Conservation (phyloP, 2,329 filamentous ascomycete genomes). For the Ceratocystiopsis minuta region DNA sequence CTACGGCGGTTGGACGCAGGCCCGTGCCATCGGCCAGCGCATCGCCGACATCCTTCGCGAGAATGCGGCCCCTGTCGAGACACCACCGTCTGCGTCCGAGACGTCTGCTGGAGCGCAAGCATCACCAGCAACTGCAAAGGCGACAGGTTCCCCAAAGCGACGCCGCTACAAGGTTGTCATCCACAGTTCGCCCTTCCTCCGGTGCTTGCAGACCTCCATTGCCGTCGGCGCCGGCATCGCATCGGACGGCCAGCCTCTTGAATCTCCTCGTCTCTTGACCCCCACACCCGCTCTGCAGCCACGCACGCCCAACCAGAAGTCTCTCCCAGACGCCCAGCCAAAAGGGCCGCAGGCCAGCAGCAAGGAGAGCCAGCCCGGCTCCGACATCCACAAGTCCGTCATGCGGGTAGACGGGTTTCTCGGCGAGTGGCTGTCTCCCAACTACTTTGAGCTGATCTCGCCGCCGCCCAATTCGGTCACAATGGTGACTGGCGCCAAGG, state of each 20-base stretch:
- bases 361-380: too few relatives aligned
- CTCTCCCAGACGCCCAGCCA: not conserved
- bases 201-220: slow-evolving; percentile 83
- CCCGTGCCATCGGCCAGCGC: slow-evolving; percentile 60
- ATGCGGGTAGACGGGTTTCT: slow-evolving; percentile 82
- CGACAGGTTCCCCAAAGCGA: slow-evolving; percentile 10
- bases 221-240: slow-evolving; percentile 74
- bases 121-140: too few relatives aligned
- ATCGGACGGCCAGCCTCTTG: slow-evolving; percentile 28
- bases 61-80: slow-evolving; percentile 19
- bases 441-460: slow-evolving; percentile 85
- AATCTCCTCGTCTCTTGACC: slow-evolving; percentile 1
- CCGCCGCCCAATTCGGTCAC: slow-evolving; percentile 70
- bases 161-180: slow-evolving; percentile 63
- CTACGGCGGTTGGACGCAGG: slow-evolving; percentile 85
- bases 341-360: too few relatives aligned
- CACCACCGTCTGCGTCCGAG: too few relatives aligned
- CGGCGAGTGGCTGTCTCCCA: slow-evolving; percentile 85
- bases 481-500: slow-evolving; percentile 81
- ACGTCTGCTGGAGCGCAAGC: too few relatives aligned
- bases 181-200: slow-evolving; percentile 82
- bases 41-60: slow-evolving; percentile 57
- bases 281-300: not conserved
- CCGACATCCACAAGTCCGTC: slow-evolving; percentile 32
- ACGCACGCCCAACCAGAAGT: not conserved